Evolutionary conservation across 1,284 basidiomycete genomes (phyloP).

Genomic region (Mycena sp.): DNA sequence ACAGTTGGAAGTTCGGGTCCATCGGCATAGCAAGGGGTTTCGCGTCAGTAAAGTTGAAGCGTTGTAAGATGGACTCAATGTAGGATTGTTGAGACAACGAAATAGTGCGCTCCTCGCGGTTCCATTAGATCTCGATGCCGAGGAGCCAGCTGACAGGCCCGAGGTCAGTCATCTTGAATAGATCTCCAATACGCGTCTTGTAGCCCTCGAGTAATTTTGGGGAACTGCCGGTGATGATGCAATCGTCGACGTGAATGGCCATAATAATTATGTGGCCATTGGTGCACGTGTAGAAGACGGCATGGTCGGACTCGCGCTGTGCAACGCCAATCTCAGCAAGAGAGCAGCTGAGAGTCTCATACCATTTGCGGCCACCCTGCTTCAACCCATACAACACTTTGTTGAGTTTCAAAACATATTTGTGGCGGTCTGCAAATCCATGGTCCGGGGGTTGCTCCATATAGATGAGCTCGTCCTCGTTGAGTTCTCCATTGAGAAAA

Average conservation of each 20-base stretch:
- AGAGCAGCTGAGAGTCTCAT: too few species aligned
- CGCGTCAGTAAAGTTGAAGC: conserved; percentile 27
- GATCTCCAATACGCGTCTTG: conserved; percentile 1
- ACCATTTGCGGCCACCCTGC: too few species aligned
- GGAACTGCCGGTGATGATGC: conserved; percentile 9
- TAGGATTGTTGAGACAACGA: conserved; percentile 31
- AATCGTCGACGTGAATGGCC: too few species aligned
- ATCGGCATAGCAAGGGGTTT: conserved; percentile 28
- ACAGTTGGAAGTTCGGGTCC: conserved; percentile 22
- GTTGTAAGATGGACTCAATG: conserved; percentile 27
- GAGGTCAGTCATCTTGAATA: conserved; percentile 32
- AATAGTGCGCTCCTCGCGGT: too few species aligned
- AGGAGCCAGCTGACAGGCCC: too few species aligned
- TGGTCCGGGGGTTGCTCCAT: too few species aligned
- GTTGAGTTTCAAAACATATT: too few species aligned
- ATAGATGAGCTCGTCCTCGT: too few species aligned
- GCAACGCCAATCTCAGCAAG: too few species aligned
- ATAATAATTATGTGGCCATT: conserved; percentile 2
- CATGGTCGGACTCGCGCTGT: background rate
- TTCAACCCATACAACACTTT: too few species aligned
- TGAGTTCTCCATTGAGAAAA: conserved; percentile 12
- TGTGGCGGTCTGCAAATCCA: too few species aligned
- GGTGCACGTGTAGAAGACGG: conserved; percentile 15
- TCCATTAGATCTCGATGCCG: too few species aligned
- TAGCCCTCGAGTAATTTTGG: background rate